A percentile compares a stretch with the other conserved stretches of the same genome.
These are phyloP conservation scores for Halophytophthora batemanensis DNA, from an alignment of 352 stramenopile species.

Conservation along the genomic window DNA sequence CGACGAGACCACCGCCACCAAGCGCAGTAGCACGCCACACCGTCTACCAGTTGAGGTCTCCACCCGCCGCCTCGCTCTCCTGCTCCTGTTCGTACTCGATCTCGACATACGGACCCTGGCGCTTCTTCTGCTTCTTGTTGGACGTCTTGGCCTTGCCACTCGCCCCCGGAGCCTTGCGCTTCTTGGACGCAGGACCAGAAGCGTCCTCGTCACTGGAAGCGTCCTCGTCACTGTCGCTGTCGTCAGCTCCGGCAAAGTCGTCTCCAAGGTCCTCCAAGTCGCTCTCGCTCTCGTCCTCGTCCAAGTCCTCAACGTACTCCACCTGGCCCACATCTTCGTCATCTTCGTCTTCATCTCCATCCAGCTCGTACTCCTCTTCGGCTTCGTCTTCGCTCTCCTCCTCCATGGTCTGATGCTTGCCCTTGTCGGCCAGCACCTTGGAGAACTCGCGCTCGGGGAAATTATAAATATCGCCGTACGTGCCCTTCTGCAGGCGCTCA, in stretches of 20 bases:
- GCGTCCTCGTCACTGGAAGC: conserved; percentile 52
- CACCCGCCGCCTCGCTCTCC: conserved; percentile 44
- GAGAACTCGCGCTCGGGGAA: conserved; percentile 94
- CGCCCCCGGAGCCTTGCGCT: conserved; percentile 56
- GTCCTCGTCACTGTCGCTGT: conserved; percentile 39
- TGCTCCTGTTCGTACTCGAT: conserved; percentile 86
- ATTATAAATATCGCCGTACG: conserved; percentile 99
- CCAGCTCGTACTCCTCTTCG: conserved; percentile 55
- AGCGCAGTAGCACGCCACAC: conserved; percentile 6
- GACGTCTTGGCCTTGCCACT: conserved; percentile 15
- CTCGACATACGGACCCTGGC: conserved; percentile 77
- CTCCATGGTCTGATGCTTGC: conserved; percentile 89
- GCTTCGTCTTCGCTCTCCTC: conserved; percentile 85
- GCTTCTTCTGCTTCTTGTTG: conserved; percentile 70
- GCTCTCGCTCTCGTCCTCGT: conserved; percentile 94
- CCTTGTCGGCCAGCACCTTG: conserved; percentile 78
- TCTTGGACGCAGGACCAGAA: conserved; percentile 37
- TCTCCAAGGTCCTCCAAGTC: conserved; percentile 86
- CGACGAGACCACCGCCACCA: conserved; percentile 3
- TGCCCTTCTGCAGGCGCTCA: conserved; percentile 95
- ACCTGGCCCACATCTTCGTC: conserved; percentile 46
- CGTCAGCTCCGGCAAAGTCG: conserved; percentile 56
- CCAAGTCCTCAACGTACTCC: conserved; percentile 87
- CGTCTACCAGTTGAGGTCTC: conserved; percentile 52
- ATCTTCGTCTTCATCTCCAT: conserved; percentile 53